These are phyloP conservation scores for Hyaloscypha variabilis DNA, from an alignment of 495 filamentous ascomycete species.

Conservation along the genomic window DNA sequence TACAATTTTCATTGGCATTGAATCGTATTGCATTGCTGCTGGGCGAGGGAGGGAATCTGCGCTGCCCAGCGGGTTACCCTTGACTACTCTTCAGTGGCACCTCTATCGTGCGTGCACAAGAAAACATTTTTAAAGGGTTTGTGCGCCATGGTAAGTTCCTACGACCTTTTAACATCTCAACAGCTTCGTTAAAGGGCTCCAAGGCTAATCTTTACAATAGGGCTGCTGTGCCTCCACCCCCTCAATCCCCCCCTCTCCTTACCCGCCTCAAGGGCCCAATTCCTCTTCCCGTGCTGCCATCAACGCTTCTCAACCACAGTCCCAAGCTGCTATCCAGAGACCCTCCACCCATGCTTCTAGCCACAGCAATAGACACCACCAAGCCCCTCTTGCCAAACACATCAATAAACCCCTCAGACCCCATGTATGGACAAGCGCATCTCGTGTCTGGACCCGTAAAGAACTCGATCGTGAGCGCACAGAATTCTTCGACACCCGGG, in stretches of 20 bases:
- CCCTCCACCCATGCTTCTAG: conserved; percentile 24
- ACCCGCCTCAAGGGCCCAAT: conserved; percentile 18
- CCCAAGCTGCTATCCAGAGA: conserved; percentile 21
- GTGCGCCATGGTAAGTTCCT: conserved; percentile 18
- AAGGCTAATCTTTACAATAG: conserved; percentile 8
- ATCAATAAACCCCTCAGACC: conserved; percentile 33
- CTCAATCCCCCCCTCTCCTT: conserved; percentile 24
- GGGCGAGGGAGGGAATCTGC: not conserved
- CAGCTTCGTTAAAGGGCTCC: not conserved
- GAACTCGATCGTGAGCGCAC: conserved; percentile 48
- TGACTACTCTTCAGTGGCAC: not conserved
- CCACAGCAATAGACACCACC: conserved; percentile 14
- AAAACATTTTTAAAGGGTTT: conserved; percentile 3
- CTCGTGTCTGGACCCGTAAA: conserved; percentile 44
- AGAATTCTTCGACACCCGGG: conserved; percentile 84
- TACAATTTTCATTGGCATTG: not conserved
- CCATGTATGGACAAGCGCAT: conserved; percentile 51
- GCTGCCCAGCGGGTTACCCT: not conserved
- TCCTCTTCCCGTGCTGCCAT: conserved; percentile 29
- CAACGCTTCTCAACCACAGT: conserved; percentile 29
- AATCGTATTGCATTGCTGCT: not conserved
- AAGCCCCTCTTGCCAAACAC: conserved; percentile 12
- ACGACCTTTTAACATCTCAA: not conserved
- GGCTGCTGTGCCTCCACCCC: conserved; percentile 29
- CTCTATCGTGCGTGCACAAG: conserved; percentile 12